These are phyloP conservation scores for Talaromyces trachyspermus DNA, from an alignment of 495 filamentous ascomycete species.

Conservation along the genomic window DNA sequence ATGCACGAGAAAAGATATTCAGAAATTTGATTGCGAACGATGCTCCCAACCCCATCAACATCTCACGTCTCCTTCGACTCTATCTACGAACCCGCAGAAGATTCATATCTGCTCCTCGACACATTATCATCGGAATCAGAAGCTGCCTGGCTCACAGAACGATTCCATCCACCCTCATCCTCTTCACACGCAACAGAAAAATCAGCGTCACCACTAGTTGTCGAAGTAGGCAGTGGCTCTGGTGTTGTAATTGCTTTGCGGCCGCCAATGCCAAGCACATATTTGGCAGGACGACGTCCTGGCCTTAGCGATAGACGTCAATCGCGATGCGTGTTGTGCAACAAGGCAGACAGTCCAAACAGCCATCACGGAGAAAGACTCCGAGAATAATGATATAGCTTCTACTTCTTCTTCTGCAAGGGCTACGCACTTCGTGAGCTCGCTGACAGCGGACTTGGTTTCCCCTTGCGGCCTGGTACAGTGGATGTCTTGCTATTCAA, in stretches of 20 bases:
- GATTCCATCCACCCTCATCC: slow-evolving; percentile 31
- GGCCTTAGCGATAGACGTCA: slow-evolving; percentile 73
- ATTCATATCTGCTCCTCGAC: slow-evolving; percentile 91
- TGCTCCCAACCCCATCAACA: slow-evolving; percentile 91
- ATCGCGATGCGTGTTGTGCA: slow-evolving; percentile 67
- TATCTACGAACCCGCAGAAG: slow-evolving; percentile 91
- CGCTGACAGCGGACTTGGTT: slow-evolving; percentile 59
- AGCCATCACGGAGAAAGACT: slow-evolving; percentile 36
- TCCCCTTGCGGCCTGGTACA: slow-evolving; percentile 43
- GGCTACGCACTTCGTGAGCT: slow-evolving; percentile 37
- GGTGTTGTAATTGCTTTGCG: slow-evolving; percentile 86
- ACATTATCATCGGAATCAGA: slow-evolving; percentile 71
- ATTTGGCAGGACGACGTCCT: slow-evolving; percentile 66
- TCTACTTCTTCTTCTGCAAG: no score
- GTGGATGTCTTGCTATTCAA: slow-evolving; percentile 93
- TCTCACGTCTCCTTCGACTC: slow-evolving; percentile 77
- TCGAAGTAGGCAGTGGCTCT: slow-evolving; percentile 89
- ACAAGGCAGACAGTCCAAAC: slow-evolving; percentile 52
- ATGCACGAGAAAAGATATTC: neutral
- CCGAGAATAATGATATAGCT: no score
- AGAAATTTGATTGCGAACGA: slow-evolving; percentile 21
- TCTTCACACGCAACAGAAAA: no score
- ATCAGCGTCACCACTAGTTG: slow-evolving; percentile 46
- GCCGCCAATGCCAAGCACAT: slow-evolving; percentile 65
- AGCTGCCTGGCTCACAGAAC: slow-evolving; percentile 58